Evolutionary conservation across 2,329 filamentous ascomycete genomes (phyloP).

Genomic region (Botrytis hyacinthi): DNA sequence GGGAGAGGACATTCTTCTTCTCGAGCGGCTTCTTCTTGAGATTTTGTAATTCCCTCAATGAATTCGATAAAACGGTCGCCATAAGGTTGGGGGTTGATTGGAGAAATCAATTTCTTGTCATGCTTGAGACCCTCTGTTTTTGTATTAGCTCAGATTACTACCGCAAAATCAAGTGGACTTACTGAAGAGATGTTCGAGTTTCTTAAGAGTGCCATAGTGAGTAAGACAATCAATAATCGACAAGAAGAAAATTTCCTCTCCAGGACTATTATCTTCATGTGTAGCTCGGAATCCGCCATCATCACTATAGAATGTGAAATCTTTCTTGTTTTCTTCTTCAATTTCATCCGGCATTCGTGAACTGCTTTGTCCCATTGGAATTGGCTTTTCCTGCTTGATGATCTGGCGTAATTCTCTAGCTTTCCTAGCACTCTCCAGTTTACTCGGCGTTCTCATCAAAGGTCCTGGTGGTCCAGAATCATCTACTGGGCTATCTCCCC

Average conservation of each 20-base stretch:
- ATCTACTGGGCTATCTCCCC: slow-evolving; percentile 61
- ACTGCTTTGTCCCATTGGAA: slow-evolving; percentile 82
- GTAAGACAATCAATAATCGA: slow-evolving; percentile 98
- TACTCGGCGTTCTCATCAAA: slow-evolving; percentile 86
- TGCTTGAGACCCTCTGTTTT: slow-evolving; percentile 70
- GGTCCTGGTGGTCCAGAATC: slow-evolving; percentile 51
- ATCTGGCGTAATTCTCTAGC: slow-evolving; percentile 87
- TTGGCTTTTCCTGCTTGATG: slow-evolving; percentile 86
- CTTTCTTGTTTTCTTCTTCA: slow-evolving; percentile 66
- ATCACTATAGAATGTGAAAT: slow-evolving; percentile 86
- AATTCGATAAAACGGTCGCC: slow-evolving; percentile 93
- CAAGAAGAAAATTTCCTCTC: slow-evolving; percentile 94
- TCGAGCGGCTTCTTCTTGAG: slow-evolving; percentile 76
- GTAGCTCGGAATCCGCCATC: slow-evolving; percentile 93
- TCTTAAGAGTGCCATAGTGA: slow-evolving; percentile 92
- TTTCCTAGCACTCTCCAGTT: slow-evolving; percentile 86
- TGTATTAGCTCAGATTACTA: slow-evolving; percentile 25
- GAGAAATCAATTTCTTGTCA: slow-evolving; percentile 85
- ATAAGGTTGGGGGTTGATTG: slow-evolving; percentile 84
- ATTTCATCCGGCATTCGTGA: slow-evolving; percentile 90
- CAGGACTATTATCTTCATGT: slow-evolving; percentile 80
- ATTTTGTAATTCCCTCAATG: slow-evolving; percentile 87
- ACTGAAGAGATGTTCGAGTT: slow-evolving; percentile 91
- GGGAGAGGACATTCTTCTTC: slow-evolving; percentile 44
- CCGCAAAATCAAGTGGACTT: slow-evolving; percentile 20